These are phyloP conservation scores for Dentipellis fragilis DNA, from an alignment of 768 basidiomycete genomes.

Conservation along the genomic window DNA sequence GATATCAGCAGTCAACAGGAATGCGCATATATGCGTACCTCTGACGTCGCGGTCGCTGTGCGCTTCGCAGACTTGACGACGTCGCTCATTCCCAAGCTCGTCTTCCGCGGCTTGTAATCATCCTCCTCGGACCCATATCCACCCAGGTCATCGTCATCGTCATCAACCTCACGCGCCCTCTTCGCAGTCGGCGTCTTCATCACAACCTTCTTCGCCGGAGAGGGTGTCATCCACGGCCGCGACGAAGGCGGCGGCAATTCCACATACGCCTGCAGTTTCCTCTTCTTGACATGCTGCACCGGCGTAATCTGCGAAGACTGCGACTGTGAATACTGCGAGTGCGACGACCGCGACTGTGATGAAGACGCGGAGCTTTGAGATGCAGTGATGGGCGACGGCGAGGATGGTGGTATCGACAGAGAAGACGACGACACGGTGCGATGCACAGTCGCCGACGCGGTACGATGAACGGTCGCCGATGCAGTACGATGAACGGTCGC, in stretches of 20 bases:
- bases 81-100: conserved; percentile 18
- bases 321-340: conserved; percentile 8
- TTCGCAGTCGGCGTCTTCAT: conserved; percentile 4
- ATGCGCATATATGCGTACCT: conserved; percentile 28
- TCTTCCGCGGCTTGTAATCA: conserved; percentile 28
- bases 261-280: conserved; percentile 19
- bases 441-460: neutral
- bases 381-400: neutral
- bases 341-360: conserved; percentile 6
- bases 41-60: conserved; percentile 69
- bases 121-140: conserved; percentile 30
- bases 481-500: neutral
- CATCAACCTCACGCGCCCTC: neutral
- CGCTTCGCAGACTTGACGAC: conserved; percentile 41
- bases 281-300: conserved; percentile 10
- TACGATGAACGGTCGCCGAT: conserved; percentile 13
- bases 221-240: conserved; percentile 14
- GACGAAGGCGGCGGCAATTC: conserved; percentile 19
- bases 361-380: conserved; percentile 1
- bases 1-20: neutral
- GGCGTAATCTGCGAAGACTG: conserved; percentile 4
- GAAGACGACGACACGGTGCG: neutral
- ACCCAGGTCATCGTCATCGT: conserved; percentile 15
- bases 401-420: conserved; percentile 1
- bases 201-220: conserved; percentile 6